These are phyloP conservation scores for Fusarium camptoceras DNA, from an alignment of 2,329 filamentous ascomycete genomes.

Conservation along the genomic window DNA sequence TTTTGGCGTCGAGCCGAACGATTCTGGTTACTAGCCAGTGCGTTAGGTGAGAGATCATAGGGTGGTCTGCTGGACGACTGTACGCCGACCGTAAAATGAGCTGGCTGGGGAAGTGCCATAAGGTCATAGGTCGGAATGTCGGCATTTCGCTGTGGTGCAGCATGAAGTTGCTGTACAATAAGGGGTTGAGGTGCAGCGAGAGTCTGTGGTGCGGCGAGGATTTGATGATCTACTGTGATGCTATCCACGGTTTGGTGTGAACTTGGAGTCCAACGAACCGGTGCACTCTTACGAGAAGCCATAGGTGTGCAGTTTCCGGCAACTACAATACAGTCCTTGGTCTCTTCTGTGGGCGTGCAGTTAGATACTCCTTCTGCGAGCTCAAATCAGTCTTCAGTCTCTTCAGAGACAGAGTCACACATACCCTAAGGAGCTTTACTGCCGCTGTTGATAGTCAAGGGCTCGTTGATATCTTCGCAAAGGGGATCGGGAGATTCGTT, in stretches of 20 bases:
- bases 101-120: neutral
- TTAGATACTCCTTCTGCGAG: constrained; percentile 9
- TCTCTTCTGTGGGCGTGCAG: neutral
- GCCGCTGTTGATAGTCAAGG: neutral
- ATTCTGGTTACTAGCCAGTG: neutral
- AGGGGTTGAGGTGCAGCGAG: neutral
- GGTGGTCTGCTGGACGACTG: neutral
- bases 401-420: neutral
- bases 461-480: neutral
- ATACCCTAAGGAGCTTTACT: constrained; percentile 23
- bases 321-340: constrained; percentile 1
- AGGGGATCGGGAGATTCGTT: neutral
- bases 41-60: constrained; percentile 4
- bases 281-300: neutral
- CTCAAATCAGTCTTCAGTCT: neutral
- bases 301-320: neutral
- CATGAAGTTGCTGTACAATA: neutral
- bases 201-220: neutral
- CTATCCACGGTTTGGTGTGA: neutral
- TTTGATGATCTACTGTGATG: no score
- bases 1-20: neutral
- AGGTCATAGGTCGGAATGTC: constrained; percentile 8
- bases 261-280: neutral
- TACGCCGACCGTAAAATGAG: neutral
- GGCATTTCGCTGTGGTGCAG: neutral